Base-by-base conservation (phyloP, 2,329 filamentous ascomycete genomes). In the Aspergillus pseudoviridinutans region DNA sequence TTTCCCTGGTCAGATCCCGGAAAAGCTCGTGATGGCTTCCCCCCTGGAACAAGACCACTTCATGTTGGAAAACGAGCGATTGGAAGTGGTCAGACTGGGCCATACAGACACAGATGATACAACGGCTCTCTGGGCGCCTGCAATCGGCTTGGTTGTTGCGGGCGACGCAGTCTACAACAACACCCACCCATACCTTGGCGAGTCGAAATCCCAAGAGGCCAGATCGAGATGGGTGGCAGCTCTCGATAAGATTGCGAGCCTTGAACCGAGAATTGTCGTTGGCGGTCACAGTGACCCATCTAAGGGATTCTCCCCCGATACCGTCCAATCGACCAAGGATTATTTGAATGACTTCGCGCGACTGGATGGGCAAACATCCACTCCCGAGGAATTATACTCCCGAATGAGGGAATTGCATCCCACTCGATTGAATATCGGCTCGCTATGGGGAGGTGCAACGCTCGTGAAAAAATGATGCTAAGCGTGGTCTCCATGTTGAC, bases 371-470 rank as follows among this genome's bases (percentile, higher is more conserved):
- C 27, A 28, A 28, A 28, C 27, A 28, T 28, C 27, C 7, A 28
- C 27, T 28, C 27, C 27, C 27, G 27, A 28, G 27, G 27, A 28
- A 28, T 2, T 28, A 28, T 28, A 8, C 27, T 28, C 27, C 27
- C 6, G 8, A 8, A 28, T 28, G 27, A 28, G 8, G 6, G 27
- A 28, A 50, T 59, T 3, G 51, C 29, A 49, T 51, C 54, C 24
- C n/a, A 53, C 29, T 51, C 47, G 49, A 49, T 64, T 64, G 63
- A 76, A 58, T 57, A 76, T 28, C 27, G 27, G 76, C 41, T 71
- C 67, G 14, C 66, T 59, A 62, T 76, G 71, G 17, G 27, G 27
- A 28, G 52, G 61, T 7, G 55, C 59, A 49, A 70, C 63, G 55
- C 73, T 74, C 41, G 27, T 28, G 27, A 28, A 28, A 28, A 28